These are phyloP conservation scores for Tubosaeta brunneosetosa DNA, from an alignment of 768 basidiomycete genomes.

Conservation along the genomic window DNA sequence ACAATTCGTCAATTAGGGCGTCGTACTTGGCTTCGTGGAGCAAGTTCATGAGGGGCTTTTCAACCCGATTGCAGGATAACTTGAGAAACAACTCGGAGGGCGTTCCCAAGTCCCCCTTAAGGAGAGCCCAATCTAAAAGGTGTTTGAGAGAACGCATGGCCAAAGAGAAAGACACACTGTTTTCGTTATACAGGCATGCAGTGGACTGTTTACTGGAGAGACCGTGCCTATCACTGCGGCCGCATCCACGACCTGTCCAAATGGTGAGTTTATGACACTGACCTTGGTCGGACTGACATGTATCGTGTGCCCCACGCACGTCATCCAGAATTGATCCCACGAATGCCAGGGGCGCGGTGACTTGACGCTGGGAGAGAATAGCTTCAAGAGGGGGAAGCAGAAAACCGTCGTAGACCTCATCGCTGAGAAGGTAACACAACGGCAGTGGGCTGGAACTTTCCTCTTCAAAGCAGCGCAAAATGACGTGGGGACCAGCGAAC, in stretches of 20 bases:
- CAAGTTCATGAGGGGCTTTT: conserved; percentile 6
- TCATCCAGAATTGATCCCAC: conserved; percentile 16
- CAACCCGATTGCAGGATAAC: neutral
- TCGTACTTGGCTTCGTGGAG: conserved; percentile 4
- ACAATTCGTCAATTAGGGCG: conserved; percentile 7
- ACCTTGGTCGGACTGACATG: conserved; percentile 1
- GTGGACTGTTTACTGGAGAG: neutral
- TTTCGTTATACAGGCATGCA: conserved; percentile 12
- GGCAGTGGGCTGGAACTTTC: conserved; percentile 8
- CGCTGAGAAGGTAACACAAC: neutral
- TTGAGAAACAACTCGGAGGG: conserved; percentile 1
- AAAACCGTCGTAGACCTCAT: conserved; percentile 1
- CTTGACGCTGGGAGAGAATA: conserved; percentile 6
- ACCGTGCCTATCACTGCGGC: neutral
- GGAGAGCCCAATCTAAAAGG: conserved; percentile 7
- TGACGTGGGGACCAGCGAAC: conserved; percentile 13
- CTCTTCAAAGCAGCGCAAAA: conserved; percentile 15
- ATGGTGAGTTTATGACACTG: neutral
- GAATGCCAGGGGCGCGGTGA: neutral
- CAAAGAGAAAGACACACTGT: neutral
- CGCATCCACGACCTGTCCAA: conserved; percentile 7
- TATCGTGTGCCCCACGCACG: conserved; percentile 4
- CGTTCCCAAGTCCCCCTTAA: conserved; percentile 3
- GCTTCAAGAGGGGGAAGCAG: neutral
- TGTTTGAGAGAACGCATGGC: neutral